Conservation (phyloP, 805 yeast genomes). For the Pichia californica region DNA sequence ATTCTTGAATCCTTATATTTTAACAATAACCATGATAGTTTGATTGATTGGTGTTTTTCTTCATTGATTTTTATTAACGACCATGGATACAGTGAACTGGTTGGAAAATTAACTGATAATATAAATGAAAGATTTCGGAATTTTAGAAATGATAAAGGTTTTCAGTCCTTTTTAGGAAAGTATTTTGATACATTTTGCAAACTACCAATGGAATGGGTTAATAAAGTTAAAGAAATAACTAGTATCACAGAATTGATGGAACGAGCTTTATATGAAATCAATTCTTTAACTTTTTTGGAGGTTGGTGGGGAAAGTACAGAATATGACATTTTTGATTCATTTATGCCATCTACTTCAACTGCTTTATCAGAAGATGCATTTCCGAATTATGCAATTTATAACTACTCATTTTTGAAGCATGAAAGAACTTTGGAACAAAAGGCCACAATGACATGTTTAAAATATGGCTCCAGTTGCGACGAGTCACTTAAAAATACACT, state of each 20-base stretch:
- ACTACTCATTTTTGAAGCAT: constrained; percentile 1
- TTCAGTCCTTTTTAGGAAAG: not conserved
- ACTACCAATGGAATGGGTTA: constrained; percentile 1
- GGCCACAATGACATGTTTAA: constrained; percentile 9
- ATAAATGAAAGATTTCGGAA: not conserved
- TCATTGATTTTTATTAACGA: not conserved
- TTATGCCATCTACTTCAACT: constrained; percentile 6
- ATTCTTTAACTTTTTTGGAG: not conserved
- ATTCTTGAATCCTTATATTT: not conserved
- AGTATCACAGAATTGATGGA: constrained; percentile 1
- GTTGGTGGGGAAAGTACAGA: not conserved
- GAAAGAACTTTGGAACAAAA: constrained; percentile 13
- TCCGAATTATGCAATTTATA: constrained; percentile 9
- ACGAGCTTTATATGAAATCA: constrained; percentile 1
- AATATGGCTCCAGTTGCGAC: too few relatives aligned
- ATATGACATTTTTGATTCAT: constrained; percentile 11
- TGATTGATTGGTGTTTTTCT: constrained; percentile 3
- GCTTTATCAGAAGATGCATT: not conserved
- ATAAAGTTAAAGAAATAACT: not conserved
- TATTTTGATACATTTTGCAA: not conserved
- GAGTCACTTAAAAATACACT: constrained; percentile 9
- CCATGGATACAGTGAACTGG: not conserved
- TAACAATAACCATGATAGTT: not conserved
- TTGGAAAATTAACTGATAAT: not conserved
- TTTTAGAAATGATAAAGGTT: not conserved